Evolutionary conservation across 768 basidiomycete genomes (phyloP).

Genomic region (Mycena amicta): DNA sequence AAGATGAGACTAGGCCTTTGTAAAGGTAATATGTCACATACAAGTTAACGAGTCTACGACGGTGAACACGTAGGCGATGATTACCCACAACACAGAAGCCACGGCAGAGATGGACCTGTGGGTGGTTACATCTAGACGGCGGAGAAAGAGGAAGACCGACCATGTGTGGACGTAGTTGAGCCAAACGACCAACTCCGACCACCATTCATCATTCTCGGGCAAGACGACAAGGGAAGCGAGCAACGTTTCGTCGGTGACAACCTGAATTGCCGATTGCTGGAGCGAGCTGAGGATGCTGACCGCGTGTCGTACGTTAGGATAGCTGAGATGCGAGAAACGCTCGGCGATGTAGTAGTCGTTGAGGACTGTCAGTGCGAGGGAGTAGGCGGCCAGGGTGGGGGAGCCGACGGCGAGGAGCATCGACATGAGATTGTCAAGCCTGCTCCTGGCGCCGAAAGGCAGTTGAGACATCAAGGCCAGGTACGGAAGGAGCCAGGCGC

Average conservation of each 20-base stretch:
- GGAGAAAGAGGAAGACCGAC: conserved; percentile 23
- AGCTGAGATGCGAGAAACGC: conserved; percentile 25
- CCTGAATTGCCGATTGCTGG: conserved; percentile 39
- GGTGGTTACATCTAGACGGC: too few species aligned
- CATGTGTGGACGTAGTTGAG: conserved; percentile 43
- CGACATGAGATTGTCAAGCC: conserved; percentile 36
- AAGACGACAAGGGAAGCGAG: conserved; percentile 42
- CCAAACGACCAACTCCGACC: conserved; percentile 31
- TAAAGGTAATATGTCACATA: background rate
- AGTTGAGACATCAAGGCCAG: conserved; percentile 43
- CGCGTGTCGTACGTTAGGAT: conserved; percentile 26
- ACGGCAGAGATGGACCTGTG: conserved; percentile 21
- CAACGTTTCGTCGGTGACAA: conserved; percentile 27
- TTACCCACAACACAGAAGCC: conserved; percentile 18
- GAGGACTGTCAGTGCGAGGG: conserved; percentile 38
- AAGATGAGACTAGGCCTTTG: background rate
- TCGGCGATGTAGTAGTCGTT: conserved; percentile 36
- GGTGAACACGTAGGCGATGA: conserved; percentile 21
- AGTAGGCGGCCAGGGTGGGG: conserved; percentile 41
- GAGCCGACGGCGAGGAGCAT: conserved; percentile 42
- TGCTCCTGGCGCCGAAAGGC: conserved; percentile 37
- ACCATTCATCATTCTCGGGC: conserved; percentile 41
- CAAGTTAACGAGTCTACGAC: conserved; percentile 22
- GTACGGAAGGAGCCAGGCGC: conserved; percentile 41
- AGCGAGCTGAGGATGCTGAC: conserved; percentile 32